Evolutionary conservation across 1,284 basidiomycete species (phyloP), one percentile per base, ranked within the genome.

Genomic region (Exobasidium cylindrosporum): DNA sequence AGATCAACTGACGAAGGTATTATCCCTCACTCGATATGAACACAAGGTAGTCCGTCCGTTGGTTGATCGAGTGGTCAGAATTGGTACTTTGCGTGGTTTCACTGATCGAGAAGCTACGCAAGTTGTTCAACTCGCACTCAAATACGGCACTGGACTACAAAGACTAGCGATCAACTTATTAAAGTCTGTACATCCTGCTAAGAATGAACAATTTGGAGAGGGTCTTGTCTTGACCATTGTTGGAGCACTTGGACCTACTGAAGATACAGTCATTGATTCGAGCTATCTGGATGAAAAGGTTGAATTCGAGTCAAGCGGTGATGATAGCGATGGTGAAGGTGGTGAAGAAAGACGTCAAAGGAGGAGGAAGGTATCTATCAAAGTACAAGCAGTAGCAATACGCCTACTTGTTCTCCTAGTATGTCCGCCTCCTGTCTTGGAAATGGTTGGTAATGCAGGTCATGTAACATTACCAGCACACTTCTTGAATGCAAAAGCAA

Each of bases 401-500:
- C 14, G 29, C n/a, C 28, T 55, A 11, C 53, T 55, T 6, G 24
- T 55, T 23, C 21, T 30, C 2, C 30, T 55, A 35, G n/a, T 17
- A 3, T 14, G 13, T n/a, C 53, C 53, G 21, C 24, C 29, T 7
- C 47, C 47, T 14, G 14, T 50, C 10, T 29, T 43, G 29, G 21
- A 30, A 5, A 4, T 4, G 13, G 13, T 3, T 29, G 17, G 13
- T 10, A 40, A 40, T 40, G 35, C 7, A 7, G 7, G 7, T 7
- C 35, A 40, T 35, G 53, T 29, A n/a, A 35, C 29, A 21, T 43
- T 73, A 23, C 71, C 71, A 1, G 53, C 60, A n/a, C 56, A 60
- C 3, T 73, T 69, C 44, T 64, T 73, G 49, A 67, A 64, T 2
- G 29, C 58, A 2, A 56, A 60, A 4, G 71, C 71, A 13, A 61